These are phyloP conservation scores for Vitis cinerea DNA, from an alignment of 164 flowering plant species.

Conservation along the genomic window DNA sequence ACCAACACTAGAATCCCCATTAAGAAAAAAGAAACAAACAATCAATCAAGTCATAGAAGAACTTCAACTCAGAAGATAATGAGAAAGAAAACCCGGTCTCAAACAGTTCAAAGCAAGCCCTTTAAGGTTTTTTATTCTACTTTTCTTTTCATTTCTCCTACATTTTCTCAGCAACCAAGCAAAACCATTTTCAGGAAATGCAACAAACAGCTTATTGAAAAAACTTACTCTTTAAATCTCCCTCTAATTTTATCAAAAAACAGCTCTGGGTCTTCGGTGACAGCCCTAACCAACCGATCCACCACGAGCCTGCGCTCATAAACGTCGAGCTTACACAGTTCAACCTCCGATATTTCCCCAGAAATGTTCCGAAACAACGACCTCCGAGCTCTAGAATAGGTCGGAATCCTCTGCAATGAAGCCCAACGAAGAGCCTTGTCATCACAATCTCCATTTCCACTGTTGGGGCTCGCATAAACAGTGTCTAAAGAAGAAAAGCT, in stretches of 20 bases:
- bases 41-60: background rate
- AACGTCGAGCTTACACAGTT: conserved; percentile 42
- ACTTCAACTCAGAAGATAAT: background rate
- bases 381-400: background rate
- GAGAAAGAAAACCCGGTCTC: background rate
- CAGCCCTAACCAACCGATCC: conserved; percentile 57
- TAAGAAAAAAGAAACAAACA: background rate
- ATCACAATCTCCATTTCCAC: background rate
- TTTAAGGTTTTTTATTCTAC: no score
- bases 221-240: conserved; percentile 72
- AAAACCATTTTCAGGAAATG: no score
- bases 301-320: conserved; percentile 60
- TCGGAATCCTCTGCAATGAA: background rate
- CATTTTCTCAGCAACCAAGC: background rate
- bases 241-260: conserved; percentile 67
- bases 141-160: background rate
- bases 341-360: conserved; percentile 65
- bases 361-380: conserved; percentile 24
- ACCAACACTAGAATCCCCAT: conserved; percentile 57
- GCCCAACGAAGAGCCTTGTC: background rate
- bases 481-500: background rate
- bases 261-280: conserved; percentile 56
- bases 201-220: background rate
- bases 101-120: no score
- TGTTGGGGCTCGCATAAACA: background rate